Evolutionary conservation across 192 early-diverging fungal genomes (phyloP).

Genomic region (Coemansia sp.): DNA sequence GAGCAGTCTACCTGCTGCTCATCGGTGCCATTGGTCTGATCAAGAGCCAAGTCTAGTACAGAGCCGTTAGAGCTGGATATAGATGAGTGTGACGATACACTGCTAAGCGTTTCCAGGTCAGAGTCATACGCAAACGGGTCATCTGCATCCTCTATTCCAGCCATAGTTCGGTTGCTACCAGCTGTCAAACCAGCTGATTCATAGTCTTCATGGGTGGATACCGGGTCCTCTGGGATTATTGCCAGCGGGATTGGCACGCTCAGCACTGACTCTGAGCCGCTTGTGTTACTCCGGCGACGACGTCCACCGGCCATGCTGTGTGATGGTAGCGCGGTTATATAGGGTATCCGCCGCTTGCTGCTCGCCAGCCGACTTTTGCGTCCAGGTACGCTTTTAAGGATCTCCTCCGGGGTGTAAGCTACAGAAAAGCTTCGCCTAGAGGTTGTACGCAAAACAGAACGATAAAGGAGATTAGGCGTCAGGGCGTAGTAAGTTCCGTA

Average conservation of each 20-base stretch:
- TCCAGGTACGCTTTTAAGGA: neutral
- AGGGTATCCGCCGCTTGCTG: constrained; percentile 1
- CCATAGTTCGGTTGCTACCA: neutral
- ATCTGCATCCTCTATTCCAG: constrained; percentile 25
- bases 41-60: constrained; percentile 27
- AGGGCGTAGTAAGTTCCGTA: neutral
- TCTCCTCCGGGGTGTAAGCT: neutral
- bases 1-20: constrained; percentile 3
- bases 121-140: constrained; percentile 59
- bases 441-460: neutral
- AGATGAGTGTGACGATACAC: constrained; percentile 53
- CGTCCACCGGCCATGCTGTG: constrained; percentile 28
- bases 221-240: constrained; percentile 14
- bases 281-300: constrained; percentile 25
- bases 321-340: neutral
- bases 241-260: neutral
- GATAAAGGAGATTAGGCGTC: neutral
- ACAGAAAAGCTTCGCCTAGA: neutral
- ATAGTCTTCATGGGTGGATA: constrained; percentile 1
- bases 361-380: neutral
- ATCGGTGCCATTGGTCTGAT: constrained; percentile 2
- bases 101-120: constrained; percentile 57
- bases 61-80: constrained; percentile 44
- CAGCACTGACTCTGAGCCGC: constrained; percentile 12
- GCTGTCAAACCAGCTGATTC: neutral